Conservation (phyloP, 2,329 filamentous ascomycete species). For the Scedosporium dehoogii region DNA sequence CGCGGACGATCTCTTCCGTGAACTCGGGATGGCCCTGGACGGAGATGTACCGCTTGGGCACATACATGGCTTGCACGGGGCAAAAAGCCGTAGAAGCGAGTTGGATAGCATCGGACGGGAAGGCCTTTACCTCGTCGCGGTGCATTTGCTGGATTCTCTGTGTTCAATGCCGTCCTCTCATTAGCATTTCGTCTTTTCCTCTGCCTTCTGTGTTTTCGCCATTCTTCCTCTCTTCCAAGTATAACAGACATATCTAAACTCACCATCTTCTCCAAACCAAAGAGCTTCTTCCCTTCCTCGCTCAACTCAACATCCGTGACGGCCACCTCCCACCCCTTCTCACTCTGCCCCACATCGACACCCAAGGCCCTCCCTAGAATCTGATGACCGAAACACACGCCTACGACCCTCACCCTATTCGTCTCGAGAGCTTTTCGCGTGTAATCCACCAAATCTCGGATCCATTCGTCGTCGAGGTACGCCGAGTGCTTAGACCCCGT, state of each 20-base stretch:
- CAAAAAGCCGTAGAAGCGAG: conserved; percentile 60
- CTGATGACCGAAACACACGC: conserved; percentile 82
- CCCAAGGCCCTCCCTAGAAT: conserved; percentile 68
- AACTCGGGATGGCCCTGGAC: conserved; percentile 88
- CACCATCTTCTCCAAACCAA: conserved; percentile 53
- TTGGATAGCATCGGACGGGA: conserved; percentile 49
- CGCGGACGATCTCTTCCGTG: conserved; percentile 57
- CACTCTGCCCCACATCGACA: conserved; percentile 54
- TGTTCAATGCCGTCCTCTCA: background rate
- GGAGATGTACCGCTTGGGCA: conserved; percentile 55
- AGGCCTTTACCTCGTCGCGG: conserved; percentile 60
- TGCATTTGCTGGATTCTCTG: conserved; percentile 80
- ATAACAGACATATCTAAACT: conserved; percentile 8
- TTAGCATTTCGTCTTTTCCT: background rate
- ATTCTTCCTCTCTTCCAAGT: background rate
- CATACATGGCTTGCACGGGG: conserved; percentile 71
- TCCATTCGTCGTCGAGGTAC: conserved; percentile 68
- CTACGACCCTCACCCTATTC: conserved; percentile 58
- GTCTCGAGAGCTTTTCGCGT: conserved; percentile 48
- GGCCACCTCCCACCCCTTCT: conserved; percentile 71
- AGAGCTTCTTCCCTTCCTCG: conserved; percentile 59
- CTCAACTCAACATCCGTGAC: conserved; percentile 62
- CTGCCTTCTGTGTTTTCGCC: too few relatives aligned
- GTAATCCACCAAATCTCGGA: conserved; percentile 62
- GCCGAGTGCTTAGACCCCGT: conserved; percentile 68